Evolutionary conservation across 2,329 filamentous ascomycete genomes (phyloP).

Genomic region (Diaporthe sp.): DNA sequence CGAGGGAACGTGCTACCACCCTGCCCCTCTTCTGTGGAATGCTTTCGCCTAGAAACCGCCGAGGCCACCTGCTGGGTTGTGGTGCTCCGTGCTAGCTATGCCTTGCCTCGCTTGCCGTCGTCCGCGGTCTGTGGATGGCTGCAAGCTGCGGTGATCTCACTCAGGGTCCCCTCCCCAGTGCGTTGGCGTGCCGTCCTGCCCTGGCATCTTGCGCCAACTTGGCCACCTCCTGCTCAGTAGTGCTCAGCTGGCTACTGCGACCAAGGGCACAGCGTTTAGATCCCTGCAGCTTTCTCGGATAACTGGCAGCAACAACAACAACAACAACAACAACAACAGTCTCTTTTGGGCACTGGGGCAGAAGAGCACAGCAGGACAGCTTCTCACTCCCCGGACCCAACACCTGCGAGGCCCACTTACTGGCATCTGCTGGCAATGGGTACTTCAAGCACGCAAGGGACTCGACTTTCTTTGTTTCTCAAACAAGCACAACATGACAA

Average conservation of each 20-base stretch:
- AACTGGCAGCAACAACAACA: constrained; percentile 21
- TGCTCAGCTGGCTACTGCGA: background rate
- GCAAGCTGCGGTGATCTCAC: constrained; percentile 17
- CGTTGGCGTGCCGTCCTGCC: constrained; percentile 3
- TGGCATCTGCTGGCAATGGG: constrained; percentile 10
- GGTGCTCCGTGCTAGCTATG: constrained; percentile 11
- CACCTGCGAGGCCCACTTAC: background rate
- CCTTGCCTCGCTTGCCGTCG: constrained; percentile 18
- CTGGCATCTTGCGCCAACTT: background rate
- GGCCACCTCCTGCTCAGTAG: background rate
- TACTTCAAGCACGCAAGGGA: background rate
- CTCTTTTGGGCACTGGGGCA: background rate
- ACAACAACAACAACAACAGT: background rate
- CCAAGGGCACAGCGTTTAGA: constrained; percentile 18
- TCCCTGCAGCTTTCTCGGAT: constrained; percentile 11
- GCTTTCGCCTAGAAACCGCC: constrained; percentile 31
- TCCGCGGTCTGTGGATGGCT: background rate
- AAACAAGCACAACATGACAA: background rate
- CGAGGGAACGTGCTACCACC: background rate
- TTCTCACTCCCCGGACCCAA: background rate
- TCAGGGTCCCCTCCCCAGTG: constrained; percentile 27
- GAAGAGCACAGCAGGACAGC: background rate
- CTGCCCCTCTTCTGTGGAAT: constrained; percentile 30
- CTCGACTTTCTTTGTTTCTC: constrained; percentile 19
- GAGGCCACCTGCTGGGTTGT: constrained; percentile 21